Evolutionary conservation across 1,284 basidiomycete genomes (phyloP).

Genomic region (Ganoderma leucocontextum): DNA sequence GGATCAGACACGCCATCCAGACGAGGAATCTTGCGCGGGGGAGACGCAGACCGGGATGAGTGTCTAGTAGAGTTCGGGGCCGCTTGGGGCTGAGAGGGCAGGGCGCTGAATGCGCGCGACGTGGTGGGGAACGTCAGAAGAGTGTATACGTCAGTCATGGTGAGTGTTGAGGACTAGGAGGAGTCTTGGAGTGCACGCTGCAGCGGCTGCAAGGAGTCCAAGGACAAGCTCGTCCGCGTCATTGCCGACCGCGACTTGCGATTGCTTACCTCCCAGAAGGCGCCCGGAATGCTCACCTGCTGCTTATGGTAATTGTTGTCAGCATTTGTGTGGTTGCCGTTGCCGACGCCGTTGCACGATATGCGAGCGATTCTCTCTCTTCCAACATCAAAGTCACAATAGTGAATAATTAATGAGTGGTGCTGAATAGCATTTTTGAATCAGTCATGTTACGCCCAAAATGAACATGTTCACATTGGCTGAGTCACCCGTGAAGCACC

Average conservation of each 20-base stretch:
- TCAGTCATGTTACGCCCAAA: no score
- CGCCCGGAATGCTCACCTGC: neutral
- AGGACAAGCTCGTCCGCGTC: neutral
- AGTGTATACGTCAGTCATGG: constrained; percentile 40
- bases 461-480: no score
- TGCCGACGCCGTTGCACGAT: neutral
- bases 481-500: no score
- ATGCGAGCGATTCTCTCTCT: no score
- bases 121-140: constrained; percentile 62
- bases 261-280: neutral
- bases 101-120: constrained; percentile 62
- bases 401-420: no score
- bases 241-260: neutral
- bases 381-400: neutral
- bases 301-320: neutral
- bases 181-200: neutral
- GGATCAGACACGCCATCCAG: constrained; percentile 67
- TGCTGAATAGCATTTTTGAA: no score
- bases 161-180: neutral
- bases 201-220: neutral
- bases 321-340: no score
- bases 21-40: constrained; percentile 72
- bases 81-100: constrained; percentile 40
- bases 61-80: constrained; percentile 44
- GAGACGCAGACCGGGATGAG: constrained; percentile 55